Conservation (phyloP, 352 stramenopile species). For the Phytophthora hibernalis region DNA sequence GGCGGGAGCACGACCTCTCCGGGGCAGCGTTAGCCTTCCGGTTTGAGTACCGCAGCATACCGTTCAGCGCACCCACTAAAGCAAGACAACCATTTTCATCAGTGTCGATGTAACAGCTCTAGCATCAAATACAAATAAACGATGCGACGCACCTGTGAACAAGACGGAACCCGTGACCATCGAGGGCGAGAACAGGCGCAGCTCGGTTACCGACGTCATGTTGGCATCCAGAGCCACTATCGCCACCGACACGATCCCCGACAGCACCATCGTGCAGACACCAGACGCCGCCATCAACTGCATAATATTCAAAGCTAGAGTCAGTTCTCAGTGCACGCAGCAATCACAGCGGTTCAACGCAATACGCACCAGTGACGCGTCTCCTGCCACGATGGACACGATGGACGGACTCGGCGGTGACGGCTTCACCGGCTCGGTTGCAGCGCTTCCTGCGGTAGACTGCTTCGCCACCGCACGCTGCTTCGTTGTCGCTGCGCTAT, state of each 20-base stretch:
- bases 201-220: constrained; percentile 54
- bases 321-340: background rate
- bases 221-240: constrained; percentile 55
- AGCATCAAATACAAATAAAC: background rate
- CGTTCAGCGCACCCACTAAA: constrained; percentile 50
- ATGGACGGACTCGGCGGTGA: constrained; percentile 33
- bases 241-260: constrained; percentile 57
- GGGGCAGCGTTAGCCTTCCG: constrained; percentile 36
- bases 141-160: constrained; percentile 43
- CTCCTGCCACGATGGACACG: constrained; percentile 53
- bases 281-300: constrained; percentile 43
- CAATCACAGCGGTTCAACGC: background rate
- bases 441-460: constrained; percentile 1
- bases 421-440: constrained; percentile 13
- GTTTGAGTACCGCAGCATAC: constrained; percentile 53
- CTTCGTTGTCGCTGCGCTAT: constrained; percentile 21
- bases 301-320: constrained; percentile 4
- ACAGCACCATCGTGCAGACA: constrained; percentile 61
- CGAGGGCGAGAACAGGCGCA: constrained; percentile 74
- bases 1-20: constrained; percentile 45
- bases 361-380: constrained; percentile 52
- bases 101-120: background rate
- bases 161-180: constrained; percentile 69
- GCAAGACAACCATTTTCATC: constrained; percentile 5
- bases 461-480: constrained; percentile 17